Percentiles rank a stretch among this genome's conserved stretches.
Evolutionary conservation across 495 filamentous ascomycete species (phyloP).

Genomic region (Xylaria curta): DNA sequence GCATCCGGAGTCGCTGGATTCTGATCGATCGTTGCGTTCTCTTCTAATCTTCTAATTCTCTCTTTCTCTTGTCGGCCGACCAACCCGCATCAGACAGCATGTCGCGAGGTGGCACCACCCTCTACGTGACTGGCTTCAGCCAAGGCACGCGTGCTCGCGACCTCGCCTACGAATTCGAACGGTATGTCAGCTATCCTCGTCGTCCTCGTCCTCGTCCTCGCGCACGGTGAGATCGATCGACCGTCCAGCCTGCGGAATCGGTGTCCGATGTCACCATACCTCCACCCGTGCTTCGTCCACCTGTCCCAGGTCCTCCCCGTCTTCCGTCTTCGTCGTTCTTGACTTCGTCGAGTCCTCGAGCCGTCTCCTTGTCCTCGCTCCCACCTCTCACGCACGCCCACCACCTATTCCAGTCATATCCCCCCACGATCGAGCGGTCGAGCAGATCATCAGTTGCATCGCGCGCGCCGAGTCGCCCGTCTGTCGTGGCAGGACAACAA

Average conservation of each 20-base stretch:
- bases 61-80: constrained; percentile 29
- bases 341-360: constrained; percentile 46
- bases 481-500: constrained; percentile 42
- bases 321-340: constrained; percentile 41
- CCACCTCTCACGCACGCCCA: constrained; percentile 47
- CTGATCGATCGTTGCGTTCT: constrained; percentile 28
- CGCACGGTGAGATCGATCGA: constrained; percentile 38
- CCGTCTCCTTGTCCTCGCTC: constrained; percentile 49
- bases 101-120: constrained; percentile 92
- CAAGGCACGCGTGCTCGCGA: constrained; percentile 99
- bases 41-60: constrained; percentile 30
- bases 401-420: constrained; percentile 48
- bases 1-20: constrained; percentile 32
- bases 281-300: constrained; percentile 33
- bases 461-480: constrained; percentile 46
- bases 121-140: constrained; percentile 97
- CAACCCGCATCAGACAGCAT: constrained; percentile 55
- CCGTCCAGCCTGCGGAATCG: constrained; percentile 28
- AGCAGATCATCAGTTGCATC: constrained; percentile 44
- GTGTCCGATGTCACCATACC: constrained; percentile 41
- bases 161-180: constrained; percentile 89
- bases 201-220: constrained; percentile 44
- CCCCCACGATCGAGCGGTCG: constrained; percentile 64
- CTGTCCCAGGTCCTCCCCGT: constrained; percentile 33
- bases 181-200: constrained; percentile 74